Evolutionary conservation across 2,329 filamentous ascomycete species (phyloP).

Genomic region (Claviceps capensis): DNA sequence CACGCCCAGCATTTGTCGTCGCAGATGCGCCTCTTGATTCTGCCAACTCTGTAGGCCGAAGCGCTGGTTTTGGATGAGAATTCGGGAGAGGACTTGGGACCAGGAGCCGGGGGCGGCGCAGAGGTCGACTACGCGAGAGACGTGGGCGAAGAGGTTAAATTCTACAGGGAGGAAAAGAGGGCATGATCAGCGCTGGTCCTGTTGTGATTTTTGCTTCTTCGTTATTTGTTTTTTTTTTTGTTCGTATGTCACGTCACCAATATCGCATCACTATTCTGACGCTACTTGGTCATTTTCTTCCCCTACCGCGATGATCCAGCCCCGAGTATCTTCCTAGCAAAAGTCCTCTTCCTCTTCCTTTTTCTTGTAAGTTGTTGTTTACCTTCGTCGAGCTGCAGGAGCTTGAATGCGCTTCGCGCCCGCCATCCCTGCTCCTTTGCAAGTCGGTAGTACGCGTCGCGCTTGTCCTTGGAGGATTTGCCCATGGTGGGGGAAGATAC

Average conservation of each 20-base stretch:
- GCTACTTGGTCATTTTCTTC: neutral
- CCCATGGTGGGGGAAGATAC: slow-evolving; percentile 46
- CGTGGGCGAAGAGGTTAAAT: slow-evolving; percentile 84
- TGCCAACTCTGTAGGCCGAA: slow-evolving; percentile 81
- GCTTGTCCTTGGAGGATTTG: slow-evolving; percentile 97
- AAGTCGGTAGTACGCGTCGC: slow-evolving; percentile 92
- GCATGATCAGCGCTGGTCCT: neutral
- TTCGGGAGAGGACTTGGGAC: slow-evolving; percentile 90
- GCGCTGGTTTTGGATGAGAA: slow-evolving; percentile 84
- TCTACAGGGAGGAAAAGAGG: slow-evolving; percentile 33
- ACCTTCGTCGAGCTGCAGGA: slow-evolving; percentile 85
- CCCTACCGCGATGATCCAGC: too few species aligned
- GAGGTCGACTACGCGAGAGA: slow-evolving; percentile 86
- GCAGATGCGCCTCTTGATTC: slow-evolving; percentile 59
- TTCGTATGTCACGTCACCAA: neutral
- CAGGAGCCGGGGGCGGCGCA: slow-evolving; percentile 94
- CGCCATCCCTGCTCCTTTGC: slow-evolving; percentile 99
- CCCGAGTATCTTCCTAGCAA: too few species aligned
- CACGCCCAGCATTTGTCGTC: slow-evolving; percentile 44
- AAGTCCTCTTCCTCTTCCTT: too few species aligned
- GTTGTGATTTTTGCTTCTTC: neutral
- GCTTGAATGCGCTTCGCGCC: slow-evolving; percentile 89
- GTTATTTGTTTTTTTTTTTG: slow-evolving; percentile 4
- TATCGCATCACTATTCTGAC: neutral
- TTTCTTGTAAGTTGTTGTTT: neutral